Percentiles rank a stretch among this genome's conserved stretches.
phyloP scores from a whole-genome alignment of 2,329 filamentous ascomycete genomes.

The Colletotrichum lindemuthianum region DNA sequence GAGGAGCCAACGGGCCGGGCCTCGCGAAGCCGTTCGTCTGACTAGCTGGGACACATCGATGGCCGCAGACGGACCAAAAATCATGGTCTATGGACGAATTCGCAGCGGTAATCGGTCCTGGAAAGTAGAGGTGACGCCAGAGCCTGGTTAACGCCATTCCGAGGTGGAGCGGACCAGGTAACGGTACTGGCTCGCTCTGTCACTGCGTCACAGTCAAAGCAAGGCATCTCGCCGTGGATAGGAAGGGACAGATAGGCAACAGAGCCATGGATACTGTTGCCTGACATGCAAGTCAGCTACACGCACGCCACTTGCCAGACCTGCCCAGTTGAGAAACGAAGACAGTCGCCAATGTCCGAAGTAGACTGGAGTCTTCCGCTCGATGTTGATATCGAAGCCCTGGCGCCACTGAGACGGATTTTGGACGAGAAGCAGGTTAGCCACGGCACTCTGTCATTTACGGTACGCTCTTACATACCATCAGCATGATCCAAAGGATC shows the following conservation, averaged over 20 bases:
- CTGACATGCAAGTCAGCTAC: slow-evolving; percentile 21
- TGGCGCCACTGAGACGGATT: too few relatives aligned
- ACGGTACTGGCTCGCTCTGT: background rate
- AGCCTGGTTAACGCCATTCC: slow-evolving; percentile 8
- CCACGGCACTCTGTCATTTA: too few relatives aligned
- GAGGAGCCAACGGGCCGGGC: slow-evolving; percentile 9
- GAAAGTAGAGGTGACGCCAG: too few relatives aligned
- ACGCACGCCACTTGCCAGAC: background rate
- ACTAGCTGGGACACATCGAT: background rate
- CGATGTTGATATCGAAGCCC: too few relatives aligned
- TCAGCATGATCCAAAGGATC: slow-evolving; percentile 3
- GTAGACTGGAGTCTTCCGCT: too few relatives aligned
- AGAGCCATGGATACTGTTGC: background rate
- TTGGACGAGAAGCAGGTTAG: too few relatives aligned
- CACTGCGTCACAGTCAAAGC: background rate
- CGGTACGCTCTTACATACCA: background rate
- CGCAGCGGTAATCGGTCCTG: too few relatives aligned
- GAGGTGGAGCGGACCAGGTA: background rate
- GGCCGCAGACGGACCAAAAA: background rate
- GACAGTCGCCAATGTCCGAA: too few relatives aligned
- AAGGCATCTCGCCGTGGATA: too few relatives aligned
- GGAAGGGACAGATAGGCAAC: too few relatives aligned
- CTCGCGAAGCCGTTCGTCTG: slow-evolving; percentile 18
- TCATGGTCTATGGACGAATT: background rate
- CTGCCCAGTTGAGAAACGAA: background rate